Base-by-base conservation (phyloP, 1,284 basidiomycete species). In the Trametes pubescens region DNA sequence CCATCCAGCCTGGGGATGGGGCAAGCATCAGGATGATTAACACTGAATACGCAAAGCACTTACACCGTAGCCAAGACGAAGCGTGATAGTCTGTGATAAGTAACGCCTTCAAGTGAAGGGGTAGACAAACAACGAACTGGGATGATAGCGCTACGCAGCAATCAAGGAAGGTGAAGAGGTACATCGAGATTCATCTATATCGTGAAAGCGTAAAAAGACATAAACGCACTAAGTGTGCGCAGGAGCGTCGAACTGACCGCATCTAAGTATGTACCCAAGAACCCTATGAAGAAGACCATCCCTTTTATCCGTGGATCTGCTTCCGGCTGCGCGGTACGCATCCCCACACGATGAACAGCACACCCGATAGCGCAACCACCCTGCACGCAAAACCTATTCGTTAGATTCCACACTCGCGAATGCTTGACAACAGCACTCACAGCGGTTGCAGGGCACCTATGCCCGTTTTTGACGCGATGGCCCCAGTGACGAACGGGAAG, bases 401-500 rank as follows among this genome's bases (percentile, higher is more conserved):
- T 59, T 8, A 52, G 35, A 2, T 6, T 5, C 13, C 16, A 6
- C 9, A n/a, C 8, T 22, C 7, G 22, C 22, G 13, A 18, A 7
- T 32, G 0, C 8, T 11, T 10, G 24, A 29, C 26, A 16, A 1
- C 4, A 16, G n/a, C 14, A 79, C 85, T 71, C 70, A 87, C 85
- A 88, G 66, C 8, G 86, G 87, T 59, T 86, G 85, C 65, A 88
- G 69, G 57, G 78, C 77, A 34, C 72, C 72, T 40, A 89, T 88
- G 0, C 86, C 85, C 24, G 78, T 76, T 65, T 71, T 80, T 22
- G 78, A 78, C 1, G 85, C 83, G 26, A 88, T 77, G 0, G 82
- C 80, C 38, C 86, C 86, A 0, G 84, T 86, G 56, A 86, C 75
- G 71, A 87, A 87, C 11, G 87, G 86, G 21, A 86, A 66, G 18